Conservation (phyloP, 2,329 filamentous ascomycete species). For the Lecanicillium sp. region DNA sequence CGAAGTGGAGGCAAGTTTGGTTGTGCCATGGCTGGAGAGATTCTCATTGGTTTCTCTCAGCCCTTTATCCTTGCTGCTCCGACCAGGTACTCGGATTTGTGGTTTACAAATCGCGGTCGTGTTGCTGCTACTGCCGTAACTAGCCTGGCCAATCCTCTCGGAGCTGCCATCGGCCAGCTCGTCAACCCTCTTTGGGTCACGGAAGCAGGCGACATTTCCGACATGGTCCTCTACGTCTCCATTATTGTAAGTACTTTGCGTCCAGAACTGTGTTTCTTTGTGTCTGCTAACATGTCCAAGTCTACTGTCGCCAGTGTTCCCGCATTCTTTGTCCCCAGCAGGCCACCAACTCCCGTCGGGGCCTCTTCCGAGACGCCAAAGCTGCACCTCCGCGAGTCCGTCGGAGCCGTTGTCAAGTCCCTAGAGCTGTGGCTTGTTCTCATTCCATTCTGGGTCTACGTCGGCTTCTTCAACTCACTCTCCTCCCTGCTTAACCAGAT, state of each 20-base stretch:
- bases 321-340: conserved; percentile 70
- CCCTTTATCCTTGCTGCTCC: conserved; percentile 88
- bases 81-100: conserved; percentile 84
- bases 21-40: conserved; percentile 79
- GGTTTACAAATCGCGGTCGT: conserved; percentile 81
- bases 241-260: conserved; percentile 56
- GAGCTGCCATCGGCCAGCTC: conserved; percentile 80
- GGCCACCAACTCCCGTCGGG: conserved; percentile 69
- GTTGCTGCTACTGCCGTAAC: conserved; percentile 81
- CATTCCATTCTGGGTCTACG: conserved; percentile 74
- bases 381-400: conserved; percentile 39
- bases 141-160: conserved; percentile 81
- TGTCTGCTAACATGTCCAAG: conserved; percentile 12
- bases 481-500: conserved; percentile 88
- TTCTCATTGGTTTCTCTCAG: conserved; percentile 81
- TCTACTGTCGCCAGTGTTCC: conserved; percentile 52
- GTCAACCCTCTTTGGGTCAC: conserved; percentile 72
- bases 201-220: conserved; percentile 56
- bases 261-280: neutral
- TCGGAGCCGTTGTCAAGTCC: conserved; percentile 44
- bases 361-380: conserved; percentile 56
- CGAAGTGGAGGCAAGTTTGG: conserved; percentile 56
- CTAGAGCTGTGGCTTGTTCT: conserved; percentile 74
- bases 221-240: conserved; percentile 76
- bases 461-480: conserved; percentile 88